Conservation (phyloP, 768 basidiomycete genomes). For the Boletus insuetus region DNA sequence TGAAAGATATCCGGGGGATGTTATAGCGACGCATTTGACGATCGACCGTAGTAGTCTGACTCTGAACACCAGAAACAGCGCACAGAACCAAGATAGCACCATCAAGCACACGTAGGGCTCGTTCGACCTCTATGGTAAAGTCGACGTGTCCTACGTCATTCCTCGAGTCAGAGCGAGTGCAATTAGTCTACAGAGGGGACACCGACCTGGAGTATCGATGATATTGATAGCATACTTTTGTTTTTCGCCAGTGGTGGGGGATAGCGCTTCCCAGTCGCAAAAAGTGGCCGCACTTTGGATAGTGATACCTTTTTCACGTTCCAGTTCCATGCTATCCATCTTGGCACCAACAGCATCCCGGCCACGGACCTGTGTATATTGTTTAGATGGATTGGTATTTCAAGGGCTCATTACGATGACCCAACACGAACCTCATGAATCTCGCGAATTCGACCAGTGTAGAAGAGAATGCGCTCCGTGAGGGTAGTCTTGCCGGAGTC, state of each 20-base stretch:
- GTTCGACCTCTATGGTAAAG: conserved; percentile 98
- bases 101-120: conserved; percentile 92
- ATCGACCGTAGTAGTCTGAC: conserved; percentile 98
- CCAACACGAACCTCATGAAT: conserved; percentile 84
- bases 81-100: conserved; percentile 96
- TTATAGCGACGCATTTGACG: conserved; percentile 97
- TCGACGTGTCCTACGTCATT: conserved; percentile 86
- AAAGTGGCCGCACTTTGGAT: conserved; percentile 99
- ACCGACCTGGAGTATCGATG: conserved; percentile 91
- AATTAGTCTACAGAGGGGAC: too few species aligned
- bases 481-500: conserved; percentile 98
- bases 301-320: conserved; percentile 98
- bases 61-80: conserved; percentile 95
- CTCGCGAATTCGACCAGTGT: conserved; percentile 91
- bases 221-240: conserved; percentile 95
- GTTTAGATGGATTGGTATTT: neutral
- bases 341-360: conserved; percentile 96
- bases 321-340: conserved; percentile 99
- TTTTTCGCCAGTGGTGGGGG: conserved; percentile 57
- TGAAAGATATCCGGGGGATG: conserved; percentile 92
- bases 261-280: conserved; percentile 87
- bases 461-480: conserved; percentile 93
- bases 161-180: neutral
- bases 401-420: neutral
- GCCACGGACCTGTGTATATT: conserved; percentile 68